Conservation (phyloP, 768 basidiomycete genomes). For the Boletus edulis region DNA sequence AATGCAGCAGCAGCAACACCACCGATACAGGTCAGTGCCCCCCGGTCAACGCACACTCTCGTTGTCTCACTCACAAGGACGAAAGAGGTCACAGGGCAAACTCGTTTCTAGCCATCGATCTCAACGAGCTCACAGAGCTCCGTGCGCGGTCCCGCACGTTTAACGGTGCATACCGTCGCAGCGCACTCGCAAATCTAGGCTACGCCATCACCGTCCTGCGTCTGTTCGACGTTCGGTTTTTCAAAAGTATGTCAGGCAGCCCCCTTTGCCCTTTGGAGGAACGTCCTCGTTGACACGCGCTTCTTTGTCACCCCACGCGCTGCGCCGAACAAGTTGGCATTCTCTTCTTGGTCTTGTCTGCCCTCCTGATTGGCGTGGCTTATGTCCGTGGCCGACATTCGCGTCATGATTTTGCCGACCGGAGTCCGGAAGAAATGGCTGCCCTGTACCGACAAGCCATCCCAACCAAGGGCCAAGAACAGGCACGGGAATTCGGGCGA, state of each 20-base stretch:
- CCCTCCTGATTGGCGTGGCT: constrained; percentile 54
- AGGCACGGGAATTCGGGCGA: constrained; percentile 64
- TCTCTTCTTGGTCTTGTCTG: constrained; percentile 61
- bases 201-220: constrained; percentile 73
- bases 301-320: too few species aligned
- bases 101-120: constrained; percentile 52
- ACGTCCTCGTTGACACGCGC: not conserved
- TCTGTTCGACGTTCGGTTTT: constrained; percentile 75
- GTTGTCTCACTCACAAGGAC: not conserved
- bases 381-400: constrained; percentile 64
- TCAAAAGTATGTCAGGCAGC: constrained; percentile 50
- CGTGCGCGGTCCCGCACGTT: constrained; percentile 81
- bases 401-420: constrained; percentile 76
- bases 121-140: constrained; percentile 67
- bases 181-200: constrained; percentile 70
- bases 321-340: constrained; percentile 45
- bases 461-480: constrained; percentile 59
- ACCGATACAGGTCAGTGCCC: constrained; percentile 26
- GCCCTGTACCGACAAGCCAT: constrained; percentile 37
- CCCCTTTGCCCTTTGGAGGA: not conserved
- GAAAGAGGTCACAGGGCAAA: constrained; percentile 40
- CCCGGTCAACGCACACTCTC: not conserved
- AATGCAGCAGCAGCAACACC: constrained; percentile 3
- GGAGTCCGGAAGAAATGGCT: constrained; percentile 32
- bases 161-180: constrained; percentile 77